Evolutionary conservation across 179 eudicot species (phyloP).

Genomic region (Heliamphora ciliata): DNA sequence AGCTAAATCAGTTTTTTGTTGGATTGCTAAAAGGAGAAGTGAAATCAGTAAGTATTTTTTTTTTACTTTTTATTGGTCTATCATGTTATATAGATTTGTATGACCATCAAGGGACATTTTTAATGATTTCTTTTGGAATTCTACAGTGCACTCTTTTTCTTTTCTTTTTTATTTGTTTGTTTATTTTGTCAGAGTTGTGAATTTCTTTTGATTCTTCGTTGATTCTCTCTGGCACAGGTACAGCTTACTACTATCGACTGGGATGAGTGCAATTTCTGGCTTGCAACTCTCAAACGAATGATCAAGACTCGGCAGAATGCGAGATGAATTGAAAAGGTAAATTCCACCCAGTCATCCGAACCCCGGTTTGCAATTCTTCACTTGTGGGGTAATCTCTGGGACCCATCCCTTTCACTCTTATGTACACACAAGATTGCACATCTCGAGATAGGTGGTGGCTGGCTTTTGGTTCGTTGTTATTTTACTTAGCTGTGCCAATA

Average conservation of each 20-base stretch:
- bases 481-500: constrained; percentile 5
- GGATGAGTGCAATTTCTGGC: constrained; percentile 94
- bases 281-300: constrained; percentile 81
- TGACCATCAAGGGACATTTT: no score
- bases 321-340: constrained; percentile 27
- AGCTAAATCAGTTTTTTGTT: no score
- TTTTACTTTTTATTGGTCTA: no score
- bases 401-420: not conserved
- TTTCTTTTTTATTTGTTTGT: not conserved
- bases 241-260: constrained; percentile 83
- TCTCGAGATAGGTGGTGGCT: constrained; percentile 15
- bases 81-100: no score
- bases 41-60: no score
- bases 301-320: constrained; percentile 69
- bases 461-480: constrained; percentile 11
- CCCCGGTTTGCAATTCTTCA: not conserved
- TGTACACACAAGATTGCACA: constrained; percentile 21
- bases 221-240: constrained; percentile 35
- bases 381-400: constrained; percentile 8
- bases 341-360: not conserved
- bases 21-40: no score
- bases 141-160: not conserved
- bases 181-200: not conserved
- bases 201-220: no score
- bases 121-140: not conserved